Evolutionary conservation across 306 rosid species (phyloP), one percentile per base, ranked within the genome.

Genomic region (Sicyos baderoa): DNA sequence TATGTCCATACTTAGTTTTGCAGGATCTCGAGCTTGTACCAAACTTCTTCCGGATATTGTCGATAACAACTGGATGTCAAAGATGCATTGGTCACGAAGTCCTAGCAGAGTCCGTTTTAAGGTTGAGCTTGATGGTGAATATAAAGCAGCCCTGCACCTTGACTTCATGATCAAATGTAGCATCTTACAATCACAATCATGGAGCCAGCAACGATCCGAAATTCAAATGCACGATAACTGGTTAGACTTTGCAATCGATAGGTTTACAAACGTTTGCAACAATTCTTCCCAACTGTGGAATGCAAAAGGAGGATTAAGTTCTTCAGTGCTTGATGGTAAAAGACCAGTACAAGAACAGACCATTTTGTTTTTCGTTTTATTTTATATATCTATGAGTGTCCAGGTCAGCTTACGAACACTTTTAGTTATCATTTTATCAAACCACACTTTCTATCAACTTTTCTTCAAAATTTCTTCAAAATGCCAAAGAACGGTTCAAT

Each of bases 21-120:
- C 83, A 0, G 87, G 86, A 77, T 91, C 97, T 69, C 74, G 89
- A 74, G 95, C 96, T 78, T 91, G 96, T 68, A 84, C 85, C 74
- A 89, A 76, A 72, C 87, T 81, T 70, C 76, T 85, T 81, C 78
- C 87, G 2, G 81, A 73, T 81, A 70, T 53, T 52, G 82, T 84
- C 0, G 89, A 85, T n/a, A n/a, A n/a, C 79, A 22, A 72, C 58
- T 52, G 67, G 48, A 70, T 54, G 27, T 35, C 72, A 77, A 19
- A 50, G 71, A 47, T 15, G 27, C 76, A 57, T 56, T n/a, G n/a
- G n/a, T 74, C 77, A 57, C 42, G 75, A 32, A 48, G 59, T 68
- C 81, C 76, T 0, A 69, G 62, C 14, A 32, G 65, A 72, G 68
- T 40, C 48, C 71, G 54, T 63, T 27, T 74, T 42, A 44, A 64